These are phyloP conservation scores for Aristolochia fimbriata DNA, from an alignment of 164 flowering plant species.

Conservation along the genomic window DNA sequence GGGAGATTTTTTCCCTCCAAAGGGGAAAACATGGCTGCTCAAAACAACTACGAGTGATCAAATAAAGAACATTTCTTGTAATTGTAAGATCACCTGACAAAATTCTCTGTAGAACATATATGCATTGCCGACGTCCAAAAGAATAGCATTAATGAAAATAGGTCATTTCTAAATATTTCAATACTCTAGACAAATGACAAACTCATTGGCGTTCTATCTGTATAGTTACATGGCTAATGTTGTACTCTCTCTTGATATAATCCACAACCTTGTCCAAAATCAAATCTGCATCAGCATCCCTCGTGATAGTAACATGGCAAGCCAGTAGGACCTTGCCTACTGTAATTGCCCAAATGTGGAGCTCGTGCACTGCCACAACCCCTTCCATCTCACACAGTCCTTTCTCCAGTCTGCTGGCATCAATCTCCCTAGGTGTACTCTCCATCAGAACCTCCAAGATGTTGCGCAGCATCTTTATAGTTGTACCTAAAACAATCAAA, in stretches of 20 bases:
- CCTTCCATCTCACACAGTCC: slow-evolving; percentile 81
- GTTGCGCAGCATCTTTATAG: slow-evolving; percentile 63
- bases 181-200: neutral
- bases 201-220: slow-evolving; percentile 57
- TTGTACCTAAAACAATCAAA: slow-evolving; percentile 55
- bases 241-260: slow-evolving; percentile 61
- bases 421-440: slow-evolving; percentile 89
- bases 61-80: no score
- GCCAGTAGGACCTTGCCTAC: slow-evolving; percentile 76
- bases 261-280: slow-evolving; percentile 64
- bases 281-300: slow-evolving; percentile 66
- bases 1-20: no score
- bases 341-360: slow-evolving; percentile 92
- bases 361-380: slow-evolving; percentile 74
- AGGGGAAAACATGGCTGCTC: no score
- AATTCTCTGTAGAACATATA: no score
- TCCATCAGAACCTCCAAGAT: slow-evolving; percentile 86
- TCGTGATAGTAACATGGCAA: slow-evolving; percentile 68
- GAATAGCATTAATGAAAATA: no score
- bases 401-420: slow-evolving; percentile 66
- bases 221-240: slow-evolving; percentile 83
- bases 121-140: no score
- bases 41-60: no score
- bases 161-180: no score
- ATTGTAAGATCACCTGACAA: no score